These are phyloP conservation scores for Chalciporus chontae DNA, from an alignment of 768 basidiomycete species.

Conservation along the genomic window DNA sequence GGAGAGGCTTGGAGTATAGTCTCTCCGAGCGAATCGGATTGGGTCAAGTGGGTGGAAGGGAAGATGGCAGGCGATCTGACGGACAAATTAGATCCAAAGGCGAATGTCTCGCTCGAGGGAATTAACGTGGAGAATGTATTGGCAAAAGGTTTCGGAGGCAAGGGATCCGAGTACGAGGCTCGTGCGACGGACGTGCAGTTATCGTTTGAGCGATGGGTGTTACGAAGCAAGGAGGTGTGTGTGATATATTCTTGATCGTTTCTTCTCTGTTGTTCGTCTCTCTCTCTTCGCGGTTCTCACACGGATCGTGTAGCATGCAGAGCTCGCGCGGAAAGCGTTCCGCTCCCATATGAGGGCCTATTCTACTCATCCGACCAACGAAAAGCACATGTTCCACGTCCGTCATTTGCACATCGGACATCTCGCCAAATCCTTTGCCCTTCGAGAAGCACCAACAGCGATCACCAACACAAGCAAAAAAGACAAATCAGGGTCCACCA, in stretches of 20 bases:
- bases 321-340: conserved; percentile 80
- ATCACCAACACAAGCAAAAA: conserved; percentile 30
- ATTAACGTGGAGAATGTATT: conserved; percentile 70
- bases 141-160: conserved; percentile 81
- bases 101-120: conserved; percentile 50
- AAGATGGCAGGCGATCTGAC: conserved; percentile 64
- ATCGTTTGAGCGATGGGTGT: conserved; percentile 92
- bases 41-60: conserved; percentile 87
- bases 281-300: conserved; percentile 5
- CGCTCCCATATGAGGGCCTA: conserved; percentile 94
- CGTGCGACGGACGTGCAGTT: conserved; percentile 96
- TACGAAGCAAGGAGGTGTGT: conserved; percentile 65
- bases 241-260: background rate
- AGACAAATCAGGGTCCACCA: background rate
- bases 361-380: conserved; percentile 91
- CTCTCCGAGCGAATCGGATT: conserved; percentile 78
- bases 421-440: conserved; percentile 85
- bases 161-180: conserved; percentile 73
- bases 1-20: conserved; percentile 97
- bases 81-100: conserved; percentile 28
- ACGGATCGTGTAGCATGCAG: conserved; percentile 55
- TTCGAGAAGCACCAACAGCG: conserved; percentile 74
- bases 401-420: conserved; percentile 93
- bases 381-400: conserved; percentile 97
- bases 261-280: background rate